Conservation (phyloP, 2,329 filamentous ascomycete genomes). For the Domatiomyces catenatus region DNA sequence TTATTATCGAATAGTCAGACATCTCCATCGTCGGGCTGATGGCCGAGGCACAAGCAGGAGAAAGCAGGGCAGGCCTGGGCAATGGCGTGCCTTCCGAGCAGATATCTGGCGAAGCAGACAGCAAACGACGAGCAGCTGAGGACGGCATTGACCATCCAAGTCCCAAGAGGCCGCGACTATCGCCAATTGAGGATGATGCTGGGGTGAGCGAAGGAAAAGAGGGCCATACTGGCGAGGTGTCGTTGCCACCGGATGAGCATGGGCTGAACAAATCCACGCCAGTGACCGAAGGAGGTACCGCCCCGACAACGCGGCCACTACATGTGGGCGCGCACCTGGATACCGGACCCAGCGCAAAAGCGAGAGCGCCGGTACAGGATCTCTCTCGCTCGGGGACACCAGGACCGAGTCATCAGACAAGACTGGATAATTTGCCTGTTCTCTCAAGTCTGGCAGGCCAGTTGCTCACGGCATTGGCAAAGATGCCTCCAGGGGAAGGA, state of each 20-base stretch:
- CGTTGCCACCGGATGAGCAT: not conserved
- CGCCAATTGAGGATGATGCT: slow-evolving; percentile 28
- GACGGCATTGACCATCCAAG: slow-evolving; percentile 11
- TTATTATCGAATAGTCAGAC: not conserved
- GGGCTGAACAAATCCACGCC: not conserved
- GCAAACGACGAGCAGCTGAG: not conserved
- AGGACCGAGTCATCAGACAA: slow-evolving; percentile 21
- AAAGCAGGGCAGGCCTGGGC: not conserved
- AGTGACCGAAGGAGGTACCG: not conserved
- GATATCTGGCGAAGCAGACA: not conserved
- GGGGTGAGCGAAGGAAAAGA: not conserved
- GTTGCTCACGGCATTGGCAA: slow-evolving; percentile 6
- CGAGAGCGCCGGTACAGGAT: not conserved
- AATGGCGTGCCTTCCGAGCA: not conserved
- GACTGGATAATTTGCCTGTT: slow-evolving; percentile 45
- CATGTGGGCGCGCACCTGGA: not conserved
- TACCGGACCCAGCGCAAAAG: not conserved
- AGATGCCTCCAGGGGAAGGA: slow-evolving; percentile 27
- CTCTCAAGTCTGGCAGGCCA: slow-evolving; percentile 42
- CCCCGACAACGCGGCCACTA: too few species aligned
- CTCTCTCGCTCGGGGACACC: not conserved
- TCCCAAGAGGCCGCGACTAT: slow-evolving; percentile 13
- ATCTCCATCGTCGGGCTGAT: not conserved
- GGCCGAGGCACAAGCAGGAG: not conserved
- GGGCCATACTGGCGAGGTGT: not conserved